phyloP scores from a whole-genome alignment of 83 land plant genomes.

The Diphasiastrum complanatum region DNA sequence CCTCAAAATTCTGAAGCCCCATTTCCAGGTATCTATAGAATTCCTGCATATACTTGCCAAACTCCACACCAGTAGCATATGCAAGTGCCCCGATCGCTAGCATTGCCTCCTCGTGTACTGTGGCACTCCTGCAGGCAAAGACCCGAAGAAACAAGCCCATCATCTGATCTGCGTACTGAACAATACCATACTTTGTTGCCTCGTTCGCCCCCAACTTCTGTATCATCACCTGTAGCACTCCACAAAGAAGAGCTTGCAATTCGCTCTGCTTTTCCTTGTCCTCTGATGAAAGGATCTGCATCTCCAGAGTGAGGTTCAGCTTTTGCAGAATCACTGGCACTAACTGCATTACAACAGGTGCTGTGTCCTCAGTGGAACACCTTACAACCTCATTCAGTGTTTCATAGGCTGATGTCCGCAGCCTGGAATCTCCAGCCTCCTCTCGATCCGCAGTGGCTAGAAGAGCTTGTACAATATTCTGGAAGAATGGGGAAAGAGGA shows the following conservation, averaged over 20 bases:
- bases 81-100: conserved; percentile 33
- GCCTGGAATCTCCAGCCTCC: conserved; percentile 20
- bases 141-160: conserved; percentile 29
- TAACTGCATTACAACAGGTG: conserved; percentile 14
- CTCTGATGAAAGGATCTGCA: conserved; percentile 20
- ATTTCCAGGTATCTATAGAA: conserved; percentile 30
- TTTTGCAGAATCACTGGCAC: conserved; percentile 28
- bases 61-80: conserved; percentile 28
- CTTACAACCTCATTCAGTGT: conserved; percentile 21
- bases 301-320: conserved; percentile 19
- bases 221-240: conserved; percentile 25
- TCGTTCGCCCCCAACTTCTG: conserved; percentile 30
- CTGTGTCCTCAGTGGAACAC: conserved; percentile 22
- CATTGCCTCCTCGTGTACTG: conserved; percentile 34
- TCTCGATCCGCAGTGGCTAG: conserved; percentile 15
- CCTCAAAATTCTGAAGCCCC: conserved; percentile 36
- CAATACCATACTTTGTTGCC: conserved; percentile 26
- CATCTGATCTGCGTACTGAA: conserved; percentile 31
- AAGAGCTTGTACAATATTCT: conserved; percentile 18
- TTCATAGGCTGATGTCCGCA: conserved; percentile 16
- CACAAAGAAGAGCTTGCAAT: conserved; percentile 28
- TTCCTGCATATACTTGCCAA: conserved; percentile 28
- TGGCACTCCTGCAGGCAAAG: conserved; percentile 32
- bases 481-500: conserved; percentile 21
- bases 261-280: conserved; percentile 27